Conservation (phyloP, 257 asterid genomes). For the Phtheirospermum japonicum region DNA sequence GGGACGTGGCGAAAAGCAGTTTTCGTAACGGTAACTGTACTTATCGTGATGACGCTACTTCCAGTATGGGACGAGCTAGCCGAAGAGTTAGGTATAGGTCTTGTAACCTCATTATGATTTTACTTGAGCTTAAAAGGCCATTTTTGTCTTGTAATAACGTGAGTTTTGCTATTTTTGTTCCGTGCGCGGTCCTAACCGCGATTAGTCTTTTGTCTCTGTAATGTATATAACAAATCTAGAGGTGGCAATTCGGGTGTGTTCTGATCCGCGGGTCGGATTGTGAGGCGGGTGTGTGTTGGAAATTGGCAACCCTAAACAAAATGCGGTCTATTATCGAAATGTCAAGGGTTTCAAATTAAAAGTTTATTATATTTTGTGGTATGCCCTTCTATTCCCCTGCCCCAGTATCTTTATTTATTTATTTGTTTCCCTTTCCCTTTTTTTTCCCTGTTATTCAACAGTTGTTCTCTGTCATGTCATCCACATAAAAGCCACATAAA, state of each 20-base stretch:
- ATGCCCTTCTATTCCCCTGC: too few species aligned
- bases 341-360: too few species aligned
- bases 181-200: neutral
- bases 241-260: neutral
- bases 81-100: constrained; percentile 90
- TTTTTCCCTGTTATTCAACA: too few species aligned
- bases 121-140: neutral
- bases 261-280: neutral
- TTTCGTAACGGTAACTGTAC: constrained; percentile 44
- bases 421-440: too few species aligned
- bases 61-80: constrained; percentile 98
- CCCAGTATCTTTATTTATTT: too few species aligned
- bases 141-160: neutral
- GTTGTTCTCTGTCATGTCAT: too few species aligned
- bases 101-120: constrained; percentile 52
- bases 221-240: neutral
- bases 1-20: constrained; percentile 76
- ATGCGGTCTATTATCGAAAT: neutral
- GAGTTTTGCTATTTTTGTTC: constrained; percentile 46
- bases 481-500: too few species aligned
- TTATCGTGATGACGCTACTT: constrained; percentile 75
- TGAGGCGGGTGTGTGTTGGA: neutral
- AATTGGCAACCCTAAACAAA: neutral
- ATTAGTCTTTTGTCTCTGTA: neutral
- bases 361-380: too few species aligned